Conservation (phyloP, 169 alveolate species). For the Theileria parva region DNA sequence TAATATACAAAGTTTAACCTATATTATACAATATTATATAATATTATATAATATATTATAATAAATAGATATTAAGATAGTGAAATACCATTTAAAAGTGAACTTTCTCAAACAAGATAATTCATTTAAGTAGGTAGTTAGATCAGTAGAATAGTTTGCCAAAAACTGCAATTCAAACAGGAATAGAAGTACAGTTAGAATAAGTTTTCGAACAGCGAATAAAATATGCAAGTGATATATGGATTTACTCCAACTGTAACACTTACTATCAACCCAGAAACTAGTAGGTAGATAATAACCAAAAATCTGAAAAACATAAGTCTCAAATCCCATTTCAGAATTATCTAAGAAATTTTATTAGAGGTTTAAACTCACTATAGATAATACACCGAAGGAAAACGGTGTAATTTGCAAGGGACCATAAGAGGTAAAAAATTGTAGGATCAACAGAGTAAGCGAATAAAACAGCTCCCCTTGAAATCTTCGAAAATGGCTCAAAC, state of each 20-base stretch:
- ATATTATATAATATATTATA: neutral
- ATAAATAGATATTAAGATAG: neutral
- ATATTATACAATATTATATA: neutral
- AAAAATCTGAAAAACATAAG: constrained; percentile 25
- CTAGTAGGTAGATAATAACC: constrained; percentile 9
- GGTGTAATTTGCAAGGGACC: constrained; percentile 50
- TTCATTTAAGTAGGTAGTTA: constrained; percentile 29
- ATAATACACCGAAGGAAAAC: constrained; percentile 20
- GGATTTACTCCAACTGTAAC: constrained; percentile 47
- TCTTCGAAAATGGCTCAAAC: constrained; percentile 48
- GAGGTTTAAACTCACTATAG: constrained; percentile 13
- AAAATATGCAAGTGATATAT: constrained; percentile 42
- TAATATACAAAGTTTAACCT: constrained; percentile 32
- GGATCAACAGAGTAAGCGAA: constrained; percentile 61
- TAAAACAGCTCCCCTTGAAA: constrained; percentile 51
- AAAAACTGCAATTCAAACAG: constrained; percentile 57
- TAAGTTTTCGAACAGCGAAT: constrained; percentile 45
- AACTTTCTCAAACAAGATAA: constrained; percentile 47
- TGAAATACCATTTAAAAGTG: constrained; percentile 53
- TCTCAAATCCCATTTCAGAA: neutral
- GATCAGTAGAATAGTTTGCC: constrained; percentile 53
- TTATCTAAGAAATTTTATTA: neutral
- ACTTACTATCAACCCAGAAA: constrained; percentile 41
- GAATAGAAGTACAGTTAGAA: constrained; percentile 40
- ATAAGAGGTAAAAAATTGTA: constrained; percentile 43